A percentile compares a stretch with the other conserved stretches of the same genome.
Conservation (phyloP, 208 protist species). For the Crithidia acanthocephali region DNA sequence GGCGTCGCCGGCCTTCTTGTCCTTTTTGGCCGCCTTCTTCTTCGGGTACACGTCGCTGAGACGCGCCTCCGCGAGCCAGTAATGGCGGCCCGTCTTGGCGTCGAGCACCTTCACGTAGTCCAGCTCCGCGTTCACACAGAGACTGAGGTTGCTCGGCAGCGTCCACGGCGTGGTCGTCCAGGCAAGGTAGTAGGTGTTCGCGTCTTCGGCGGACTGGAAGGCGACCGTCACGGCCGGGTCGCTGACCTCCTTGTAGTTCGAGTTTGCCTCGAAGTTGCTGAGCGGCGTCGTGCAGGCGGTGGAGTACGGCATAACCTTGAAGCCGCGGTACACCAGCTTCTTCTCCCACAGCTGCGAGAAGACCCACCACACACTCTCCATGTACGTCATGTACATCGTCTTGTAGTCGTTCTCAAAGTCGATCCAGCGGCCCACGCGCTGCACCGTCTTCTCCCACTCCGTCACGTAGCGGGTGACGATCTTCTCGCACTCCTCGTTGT, state of each 20-base stretch:
- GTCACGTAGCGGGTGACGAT: constrained; percentile 99
- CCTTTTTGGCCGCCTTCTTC: constrained; percentile 57
- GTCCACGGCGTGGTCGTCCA: constrained; percentile 99
- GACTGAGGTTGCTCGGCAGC: constrained; percentile 98
- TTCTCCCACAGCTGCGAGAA: constrained; percentile 99
- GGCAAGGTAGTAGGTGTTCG: constrained; percentile 93
- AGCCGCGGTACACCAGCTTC: constrained; percentile 98
- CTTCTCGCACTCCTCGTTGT: constrained; percentile 98
- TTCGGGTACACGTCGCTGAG: constrained; percentile 80
- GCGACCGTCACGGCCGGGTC: constrained; percentile 95
- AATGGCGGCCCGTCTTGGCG: constrained; percentile 80
- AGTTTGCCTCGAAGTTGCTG: constrained; percentile 99
- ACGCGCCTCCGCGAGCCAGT: constrained; percentile 81
- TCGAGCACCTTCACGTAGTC: constrained; percentile 98
- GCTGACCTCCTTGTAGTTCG: constrained; percentile 98
- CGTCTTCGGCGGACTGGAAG: constrained; percentile 89
- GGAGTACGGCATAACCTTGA: constrained; percentile 99
- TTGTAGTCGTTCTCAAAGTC: constrained; percentile 99
- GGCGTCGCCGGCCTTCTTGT: constrained; percentile 31
- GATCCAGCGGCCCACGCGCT: constrained; percentile 99
- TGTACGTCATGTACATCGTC: constrained; percentile 99
- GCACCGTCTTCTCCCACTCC: constrained; percentile 98
- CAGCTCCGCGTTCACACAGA: constrained; percentile 99
- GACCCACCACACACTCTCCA: constrained; percentile 99
- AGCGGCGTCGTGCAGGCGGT: constrained; percentile 98